Conservation (phyloP, 2,329 filamentous ascomycete species). For the Nemania diffusa region DNA sequence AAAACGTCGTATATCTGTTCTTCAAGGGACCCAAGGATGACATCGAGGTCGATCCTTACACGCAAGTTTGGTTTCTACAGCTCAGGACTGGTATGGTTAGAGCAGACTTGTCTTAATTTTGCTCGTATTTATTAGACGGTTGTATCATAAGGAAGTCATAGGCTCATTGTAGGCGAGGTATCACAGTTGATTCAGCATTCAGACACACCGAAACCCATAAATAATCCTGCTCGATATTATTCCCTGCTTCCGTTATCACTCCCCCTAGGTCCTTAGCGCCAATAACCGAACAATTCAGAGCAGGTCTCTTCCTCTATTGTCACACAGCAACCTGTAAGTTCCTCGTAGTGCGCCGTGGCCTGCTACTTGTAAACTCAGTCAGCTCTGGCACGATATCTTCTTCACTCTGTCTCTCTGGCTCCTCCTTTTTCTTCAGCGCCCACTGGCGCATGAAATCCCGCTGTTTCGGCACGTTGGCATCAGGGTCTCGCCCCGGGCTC, state of each 20-base stretch:
- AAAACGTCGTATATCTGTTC: constrained; percentile 9
- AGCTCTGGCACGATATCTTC: not conserved
- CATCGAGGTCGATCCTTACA: constrained; percentile 7
- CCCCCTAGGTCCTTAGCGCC: not conserved
- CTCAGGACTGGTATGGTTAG: constrained; percentile 7
- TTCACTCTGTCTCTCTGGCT: not conserved
- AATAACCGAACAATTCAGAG: not conserved
- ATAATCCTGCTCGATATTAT: not conserved
- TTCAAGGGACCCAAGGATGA: constrained; percentile 14
- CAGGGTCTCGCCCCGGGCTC: constrained; percentile 30
- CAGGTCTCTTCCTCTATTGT: not conserved
- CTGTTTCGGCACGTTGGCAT: constrained; percentile 56
- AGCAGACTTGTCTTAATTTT: constrained; percentile 26
- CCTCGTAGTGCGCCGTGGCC: not conserved
- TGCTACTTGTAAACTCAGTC: not conserved
- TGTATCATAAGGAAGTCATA: constrained; percentile 37
- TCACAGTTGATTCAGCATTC: constrained; percentile 33
- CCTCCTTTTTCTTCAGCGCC: constrained; percentile 27
- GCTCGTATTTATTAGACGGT: constrained; percentile 38
- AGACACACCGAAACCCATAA: not conserved
- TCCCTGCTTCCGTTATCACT: not conserved
- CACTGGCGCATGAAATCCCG: constrained; percentile 62
- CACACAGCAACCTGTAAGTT: constrained; percentile 19
- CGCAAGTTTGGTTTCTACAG: constrained; percentile 23
- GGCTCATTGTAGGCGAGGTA: constrained; percentile 32